phyloP scores from a whole-genome alignment of 75 land plant genomes.

The Cryptomeria japonica region DNA sequence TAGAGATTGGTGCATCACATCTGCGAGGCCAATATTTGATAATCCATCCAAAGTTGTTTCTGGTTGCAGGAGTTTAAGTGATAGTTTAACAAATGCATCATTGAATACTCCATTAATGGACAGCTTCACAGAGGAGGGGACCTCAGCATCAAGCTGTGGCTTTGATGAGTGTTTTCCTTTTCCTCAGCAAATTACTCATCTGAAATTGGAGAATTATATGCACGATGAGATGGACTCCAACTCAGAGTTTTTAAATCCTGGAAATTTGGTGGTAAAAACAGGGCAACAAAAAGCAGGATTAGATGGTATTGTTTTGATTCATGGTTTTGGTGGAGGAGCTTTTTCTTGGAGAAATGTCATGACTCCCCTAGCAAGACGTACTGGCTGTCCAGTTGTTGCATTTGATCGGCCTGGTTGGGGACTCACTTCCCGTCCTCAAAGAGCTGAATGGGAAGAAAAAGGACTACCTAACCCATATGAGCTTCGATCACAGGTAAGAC shows the following conservation, averaged over 20 bases:
- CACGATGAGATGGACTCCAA: constrained; percentile 24
- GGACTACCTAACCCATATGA: constrained; percentile 80
- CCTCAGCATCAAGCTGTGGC: not conserved
- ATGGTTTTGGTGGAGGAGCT: constrained; percentile 96
- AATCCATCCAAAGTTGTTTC: constrained; percentile 20
- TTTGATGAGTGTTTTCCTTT: constrained; percentile 4
- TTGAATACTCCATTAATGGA: constrained; percentile 61
- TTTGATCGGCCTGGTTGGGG: constrained; percentile 98
- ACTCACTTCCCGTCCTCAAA: constrained; percentile 71
- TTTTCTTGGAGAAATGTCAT: constrained; percentile 92
- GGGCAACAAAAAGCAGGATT: constrained; percentile 23
- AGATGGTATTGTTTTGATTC: constrained; percentile 70
- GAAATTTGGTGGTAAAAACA: not conserved
- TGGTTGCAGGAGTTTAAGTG: constrained; percentile 43
- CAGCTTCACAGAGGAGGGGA: constrained; percentile 28
- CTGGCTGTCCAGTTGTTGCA: constrained; percentile 77
- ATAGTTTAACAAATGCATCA: constrained; percentile 32
- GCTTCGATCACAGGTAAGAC: constrained; percentile 76
- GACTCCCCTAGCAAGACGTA: constrained; percentile 58
- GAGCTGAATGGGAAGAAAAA: constrained; percentile 80
- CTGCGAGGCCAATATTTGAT: constrained; percentile 32
- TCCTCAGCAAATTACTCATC: constrained; percentile 17
- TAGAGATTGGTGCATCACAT: constrained; percentile 10
- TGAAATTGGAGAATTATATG: constrained; percentile 16
- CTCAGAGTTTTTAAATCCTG: not conserved